Percentiles rank a stretch among this genome's conserved stretches.
These are phyloP conservation scores for Boechera divaricarpa DNA, from an alignment of 345 rosid species.

Conservation along the genomic window DNA sequence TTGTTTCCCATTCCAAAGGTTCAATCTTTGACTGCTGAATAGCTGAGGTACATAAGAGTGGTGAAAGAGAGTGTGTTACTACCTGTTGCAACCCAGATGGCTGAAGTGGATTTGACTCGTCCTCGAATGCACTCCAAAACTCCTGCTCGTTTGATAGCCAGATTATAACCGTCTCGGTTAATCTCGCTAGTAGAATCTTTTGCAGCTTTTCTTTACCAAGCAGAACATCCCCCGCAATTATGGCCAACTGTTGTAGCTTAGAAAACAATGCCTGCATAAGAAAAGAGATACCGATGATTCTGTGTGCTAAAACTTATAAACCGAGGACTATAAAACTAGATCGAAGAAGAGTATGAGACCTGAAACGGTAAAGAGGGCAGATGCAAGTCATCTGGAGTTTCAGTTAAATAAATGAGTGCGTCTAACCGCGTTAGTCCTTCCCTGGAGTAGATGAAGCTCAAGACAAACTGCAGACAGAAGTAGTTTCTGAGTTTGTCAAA, in stretches of 20 bases:
- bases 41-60: conserved; percentile 24
- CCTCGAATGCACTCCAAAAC: conserved; percentile 93
- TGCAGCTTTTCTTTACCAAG: conserved; percentile 92
- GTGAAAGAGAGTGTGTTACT: conserved; percentile 47
- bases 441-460: conserved; percentile 93
- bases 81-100: conserved; percentile 92
- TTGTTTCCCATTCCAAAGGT: conserved; percentile 2
- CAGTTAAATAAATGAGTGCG: conserved; percentile 78
- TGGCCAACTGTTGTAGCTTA: conserved; percentile 92
- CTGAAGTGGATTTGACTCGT: conserved; percentile 74
- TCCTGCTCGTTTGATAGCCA: conserved; percentile 96
- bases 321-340: conserved; percentile 18
- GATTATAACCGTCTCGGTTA: conserved; percentile 93
- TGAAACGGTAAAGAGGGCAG: conserved; percentile 96
- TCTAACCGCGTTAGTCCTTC: conserved; percentile 83
- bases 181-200: conserved; percentile 87
- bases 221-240: conserved; percentile 92
- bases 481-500: conserved; percentile 92
- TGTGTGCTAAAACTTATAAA: neutral
- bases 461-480: conserved; percentile 92
- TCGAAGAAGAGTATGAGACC: conserved; percentile 47
- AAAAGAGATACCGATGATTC: conserved; percentile 25
- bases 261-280: conserved; percentile 85
- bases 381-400: conserved; percentile 65
- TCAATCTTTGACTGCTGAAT: neutral